Conservation (phyloP, 208 protist species). For the Endotrypanum monterogeii region DNA sequence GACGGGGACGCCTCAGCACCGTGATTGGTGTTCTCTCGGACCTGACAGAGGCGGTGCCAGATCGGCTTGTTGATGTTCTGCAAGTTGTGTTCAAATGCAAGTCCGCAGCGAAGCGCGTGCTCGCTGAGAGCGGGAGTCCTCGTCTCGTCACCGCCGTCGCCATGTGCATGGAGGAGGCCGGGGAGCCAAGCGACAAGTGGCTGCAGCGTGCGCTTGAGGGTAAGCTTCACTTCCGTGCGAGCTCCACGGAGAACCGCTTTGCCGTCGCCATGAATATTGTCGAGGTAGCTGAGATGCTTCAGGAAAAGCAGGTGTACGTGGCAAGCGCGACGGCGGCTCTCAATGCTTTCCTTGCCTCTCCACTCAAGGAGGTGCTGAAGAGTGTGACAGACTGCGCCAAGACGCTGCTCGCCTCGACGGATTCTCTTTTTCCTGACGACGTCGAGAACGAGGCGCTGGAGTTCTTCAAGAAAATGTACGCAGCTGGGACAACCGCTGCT, state of each 20-base stretch:
- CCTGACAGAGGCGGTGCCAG: conserved; percentile 60
- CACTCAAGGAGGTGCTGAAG: conserved; percentile 78
- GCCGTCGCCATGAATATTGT: conserved; percentile 84
- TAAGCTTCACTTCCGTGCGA: conserved; percentile 80
- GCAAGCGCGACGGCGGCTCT: conserved; percentile 81
- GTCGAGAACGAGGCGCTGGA: conserved; percentile 83
- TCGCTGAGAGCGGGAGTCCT: conserved; percentile 69
- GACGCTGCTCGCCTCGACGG: conserved; percentile 65
- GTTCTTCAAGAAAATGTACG: conserved; percentile 88
- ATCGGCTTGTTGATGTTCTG: conserved; percentile 68
- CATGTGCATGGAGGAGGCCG: conserved; percentile 88
- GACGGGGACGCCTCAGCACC: conserved; percentile 56
- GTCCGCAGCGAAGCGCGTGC: conserved; percentile 63
- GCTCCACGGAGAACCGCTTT: conserved; percentile 87
- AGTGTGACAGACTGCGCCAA: conserved; percentile 76
- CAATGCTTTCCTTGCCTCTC: conserved; percentile 71
- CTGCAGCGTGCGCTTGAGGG: conserved; percentile 81
- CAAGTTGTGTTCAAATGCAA: conserved; percentile 78
- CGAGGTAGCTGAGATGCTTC: conserved; percentile 85
- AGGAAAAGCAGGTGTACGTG: conserved; percentile 80
- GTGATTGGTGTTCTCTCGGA: conserved; percentile 83
- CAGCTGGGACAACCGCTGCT: conserved; percentile 48
- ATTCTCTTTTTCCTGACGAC: conserved; percentile 83
- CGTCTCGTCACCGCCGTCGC: conserved; percentile 83
- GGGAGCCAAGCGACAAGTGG: conserved; percentile 82